These are phyloP conservation scores for Acer yangbiense DNA, from an alignment of 345 rosid genomes.

Conservation along the genomic window DNA sequence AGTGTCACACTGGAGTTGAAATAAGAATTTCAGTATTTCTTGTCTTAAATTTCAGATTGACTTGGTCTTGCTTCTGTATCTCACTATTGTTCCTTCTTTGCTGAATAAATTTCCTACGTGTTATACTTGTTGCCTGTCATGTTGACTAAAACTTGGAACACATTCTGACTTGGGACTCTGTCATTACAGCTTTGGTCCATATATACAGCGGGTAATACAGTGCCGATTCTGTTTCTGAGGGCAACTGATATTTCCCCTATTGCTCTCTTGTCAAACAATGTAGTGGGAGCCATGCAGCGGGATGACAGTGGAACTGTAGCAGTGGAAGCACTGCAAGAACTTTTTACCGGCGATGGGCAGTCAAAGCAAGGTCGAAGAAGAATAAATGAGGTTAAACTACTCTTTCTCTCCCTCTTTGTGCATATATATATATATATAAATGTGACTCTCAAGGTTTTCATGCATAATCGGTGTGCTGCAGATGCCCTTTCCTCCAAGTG, in stretches of 20 bases:
- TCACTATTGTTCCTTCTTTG: not conserved
- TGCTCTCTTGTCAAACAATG: slow-evolving; percentile 89
- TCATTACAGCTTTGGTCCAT: slow-evolving; percentile 86
- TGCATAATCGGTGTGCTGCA: slow-evolving; percentile 35
- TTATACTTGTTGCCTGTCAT: not conserved
- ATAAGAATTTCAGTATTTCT: not conserved
- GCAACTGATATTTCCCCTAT: slow-evolving; percentile 98
- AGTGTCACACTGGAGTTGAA: not conserved
- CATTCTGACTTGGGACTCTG: slow-evolving; percentile 13
- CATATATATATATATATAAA: too few species aligned
- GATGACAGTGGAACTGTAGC: slow-evolving; percentile 59
- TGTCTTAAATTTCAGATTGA: not conserved
- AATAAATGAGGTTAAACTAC: slow-evolving; percentile 72
- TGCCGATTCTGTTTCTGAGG: slow-evolving; percentile 95
- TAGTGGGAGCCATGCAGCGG: slow-evolving; percentile 62
- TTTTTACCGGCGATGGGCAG: slow-evolving; percentile 81
- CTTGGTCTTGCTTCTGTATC: not conserved
- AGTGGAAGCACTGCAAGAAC: slow-evolving; percentile 83
- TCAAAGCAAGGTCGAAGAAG: slow-evolving; percentile 75
- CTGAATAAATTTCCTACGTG: not conserved
- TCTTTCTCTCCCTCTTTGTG: not conserved
- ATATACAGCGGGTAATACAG: slow-evolving; percentile 96
- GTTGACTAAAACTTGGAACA: not conserved
- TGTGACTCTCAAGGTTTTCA: not conserved
- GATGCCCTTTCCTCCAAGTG: slow-evolving; percentile 96